Percentiles rank a stretch among this genome's conserved stretches.
Conservation (phyloP, 2,329 filamentous ascomycete genomes). For the Beauveria sp. region DNA sequence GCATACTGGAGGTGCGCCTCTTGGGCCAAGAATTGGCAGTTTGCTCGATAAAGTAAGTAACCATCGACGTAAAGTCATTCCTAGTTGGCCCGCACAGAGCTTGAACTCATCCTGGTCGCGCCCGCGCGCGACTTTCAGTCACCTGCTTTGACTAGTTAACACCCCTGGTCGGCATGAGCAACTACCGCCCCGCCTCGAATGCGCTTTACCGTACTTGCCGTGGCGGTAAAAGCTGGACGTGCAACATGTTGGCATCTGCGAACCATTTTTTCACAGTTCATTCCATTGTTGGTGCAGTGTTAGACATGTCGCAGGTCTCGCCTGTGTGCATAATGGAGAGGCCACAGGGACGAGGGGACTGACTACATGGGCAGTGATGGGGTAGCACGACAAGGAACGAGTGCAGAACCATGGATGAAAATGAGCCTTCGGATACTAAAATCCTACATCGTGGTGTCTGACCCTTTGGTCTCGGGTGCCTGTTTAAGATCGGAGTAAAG, state of each 20-base stretch:
- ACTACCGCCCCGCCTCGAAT: background rate
- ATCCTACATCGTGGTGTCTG: slow-evolving; percentile 1
- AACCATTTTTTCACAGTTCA: background rate
- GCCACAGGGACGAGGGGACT: background rate
- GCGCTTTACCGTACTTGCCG: too few species aligned
- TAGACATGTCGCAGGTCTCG: slow-evolving; percentile 11
- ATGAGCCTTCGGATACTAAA: background rate
- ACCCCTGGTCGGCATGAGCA: background rate
- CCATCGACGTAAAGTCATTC: background rate
- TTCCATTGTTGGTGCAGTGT: slow-evolving; percentile 1
- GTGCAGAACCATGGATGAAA: background rate
- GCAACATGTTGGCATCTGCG: background rate
- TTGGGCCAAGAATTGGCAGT: too few species aligned
- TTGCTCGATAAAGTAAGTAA: too few species aligned
- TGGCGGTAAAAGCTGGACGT: too few species aligned
- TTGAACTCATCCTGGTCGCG: background rate
- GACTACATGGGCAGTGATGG: background rate
- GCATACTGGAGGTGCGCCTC: background rate
- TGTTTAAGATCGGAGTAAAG: slow-evolving; percentile 1
- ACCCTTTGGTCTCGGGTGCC: background rate
- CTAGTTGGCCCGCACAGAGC: background rate
- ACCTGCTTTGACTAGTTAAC: background rate
- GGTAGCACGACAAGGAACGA: background rate
- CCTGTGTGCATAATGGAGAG: slow-evolving; percentile 1
- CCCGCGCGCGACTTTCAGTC: background rate